Evolutionary conservation across 768 basidiomycete species (phyloP).

Genomic region (Boletus patriciae): DNA sequence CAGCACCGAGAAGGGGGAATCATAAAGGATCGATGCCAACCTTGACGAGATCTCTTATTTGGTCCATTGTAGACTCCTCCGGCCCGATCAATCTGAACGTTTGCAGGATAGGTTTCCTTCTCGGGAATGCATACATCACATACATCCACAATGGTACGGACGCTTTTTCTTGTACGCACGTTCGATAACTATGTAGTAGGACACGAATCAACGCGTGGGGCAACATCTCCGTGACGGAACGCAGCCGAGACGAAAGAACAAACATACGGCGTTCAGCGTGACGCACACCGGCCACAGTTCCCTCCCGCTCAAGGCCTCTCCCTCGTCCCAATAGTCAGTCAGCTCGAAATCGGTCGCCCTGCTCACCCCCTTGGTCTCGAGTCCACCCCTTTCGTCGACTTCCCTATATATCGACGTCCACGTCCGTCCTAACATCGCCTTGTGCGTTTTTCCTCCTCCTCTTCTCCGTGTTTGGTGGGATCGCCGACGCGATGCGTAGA

Average conservation of each 20-base stretch:
- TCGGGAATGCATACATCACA: conserved; percentile 61
- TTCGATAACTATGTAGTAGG: conserved; percentile 46
- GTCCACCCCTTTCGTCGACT: conserved; percentile 42
- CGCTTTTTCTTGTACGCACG: conserved; percentile 65
- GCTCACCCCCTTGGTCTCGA: conserved; percentile 51
- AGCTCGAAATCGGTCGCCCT: conserved; percentile 81
- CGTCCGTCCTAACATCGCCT: conserved; percentile 48
- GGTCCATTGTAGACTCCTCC: conserved; percentile 51
- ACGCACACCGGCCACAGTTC: conserved; percentile 74
- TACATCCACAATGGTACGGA: conserved; percentile 62
- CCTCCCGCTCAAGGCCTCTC: conserved; percentile 59
- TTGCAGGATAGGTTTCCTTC: conserved; percentile 47
- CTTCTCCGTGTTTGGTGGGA: no score
- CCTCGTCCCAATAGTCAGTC: conserved; percentile 86
- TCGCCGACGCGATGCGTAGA: no score
- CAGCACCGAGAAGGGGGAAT: neutral
- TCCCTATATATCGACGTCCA: conserved; percentile 43
- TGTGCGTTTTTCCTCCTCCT: conserved; percentile 15
- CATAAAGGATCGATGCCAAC: conserved; percentile 37
- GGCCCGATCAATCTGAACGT: conserved; percentile 64
- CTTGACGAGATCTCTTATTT: conserved; percentile 53
- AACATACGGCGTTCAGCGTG: conserved; percentile 72
- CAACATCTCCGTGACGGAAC: neutral
- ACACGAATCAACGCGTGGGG: neutral
- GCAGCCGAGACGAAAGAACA: neutral